phyloP scores from a whole-genome alignment of 768 basidiomycete species.

The Panellus pusillus region DNA sequence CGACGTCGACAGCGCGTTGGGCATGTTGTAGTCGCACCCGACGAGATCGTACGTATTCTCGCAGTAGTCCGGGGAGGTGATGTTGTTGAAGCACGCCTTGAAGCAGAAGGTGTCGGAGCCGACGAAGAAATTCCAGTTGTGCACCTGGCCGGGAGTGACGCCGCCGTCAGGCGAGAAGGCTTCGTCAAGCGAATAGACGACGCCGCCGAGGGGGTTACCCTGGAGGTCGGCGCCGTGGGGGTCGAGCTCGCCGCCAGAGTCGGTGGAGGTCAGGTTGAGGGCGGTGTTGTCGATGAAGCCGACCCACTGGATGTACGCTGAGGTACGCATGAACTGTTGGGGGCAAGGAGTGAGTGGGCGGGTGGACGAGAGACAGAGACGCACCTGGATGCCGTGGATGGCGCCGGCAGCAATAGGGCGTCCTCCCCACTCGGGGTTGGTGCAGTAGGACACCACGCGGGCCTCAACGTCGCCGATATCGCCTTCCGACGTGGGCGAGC shows the following conservation, averaged over 20 bases:
- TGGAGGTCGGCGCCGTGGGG: constrained; percentile 56
- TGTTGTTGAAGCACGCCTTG: constrained; percentile 51
- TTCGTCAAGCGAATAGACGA: constrained; percentile 13
- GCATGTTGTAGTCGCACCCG: constrained; percentile 54
- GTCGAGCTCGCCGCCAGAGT: constrained; percentile 72
- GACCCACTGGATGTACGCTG: constrained; percentile 13
- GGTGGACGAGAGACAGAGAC: background rate
- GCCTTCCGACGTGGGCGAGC: constrained; percentile 8
- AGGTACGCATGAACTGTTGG: constrained; percentile 12
- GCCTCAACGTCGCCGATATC: constrained; percentile 8
- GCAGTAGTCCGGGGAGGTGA: constrained; percentile 40
- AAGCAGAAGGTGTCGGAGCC: constrained; percentile 48
- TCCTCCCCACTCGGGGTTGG: constrained; percentile 10
- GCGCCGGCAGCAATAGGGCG: constrained; percentile 9
- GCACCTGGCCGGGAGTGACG: constrained; percentile 7
- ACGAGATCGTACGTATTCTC: constrained; percentile 56
- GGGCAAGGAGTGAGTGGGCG: background rate
- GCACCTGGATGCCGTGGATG: constrained; percentile 10
- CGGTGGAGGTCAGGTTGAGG: constrained; percentile 47
- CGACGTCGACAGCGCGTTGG: constrained; percentile 41
- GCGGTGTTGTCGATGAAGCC: constrained; percentile 22
- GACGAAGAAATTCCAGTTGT: constrained; percentile 38
- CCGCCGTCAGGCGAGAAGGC: constrained; percentile 9
- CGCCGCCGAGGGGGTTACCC: constrained; percentile 15
- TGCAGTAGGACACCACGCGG: constrained; percentile 12